phyloP scores from a whole-genome alignment of 2,329 filamentous ascomycete species.

The Hymenoscyphus fraxineus region DNA sequence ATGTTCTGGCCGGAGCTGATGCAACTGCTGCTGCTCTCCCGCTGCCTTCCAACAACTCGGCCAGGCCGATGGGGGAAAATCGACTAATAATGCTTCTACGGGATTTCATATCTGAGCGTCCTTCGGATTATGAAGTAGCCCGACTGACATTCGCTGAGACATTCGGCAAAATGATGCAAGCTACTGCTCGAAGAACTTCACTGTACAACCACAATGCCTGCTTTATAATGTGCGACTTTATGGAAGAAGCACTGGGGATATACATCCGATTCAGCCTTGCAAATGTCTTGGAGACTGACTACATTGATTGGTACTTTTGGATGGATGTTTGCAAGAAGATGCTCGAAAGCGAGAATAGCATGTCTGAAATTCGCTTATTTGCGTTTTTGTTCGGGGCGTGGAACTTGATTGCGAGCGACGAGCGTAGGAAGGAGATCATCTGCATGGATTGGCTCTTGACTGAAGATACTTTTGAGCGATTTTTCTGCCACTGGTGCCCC shows the following conservation, averaged over 20 bases:
- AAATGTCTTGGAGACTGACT: slow-evolving; percentile 34
- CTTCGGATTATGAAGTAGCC: slow-evolving; percentile 48
- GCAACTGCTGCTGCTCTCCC: slow-evolving; percentile 52
- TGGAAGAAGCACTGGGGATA: slow-evolving; percentile 64
- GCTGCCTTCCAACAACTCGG: slow-evolving; percentile 54
- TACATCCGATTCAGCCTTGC: slow-evolving; percentile 56
- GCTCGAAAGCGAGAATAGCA: slow-evolving; percentile 66
- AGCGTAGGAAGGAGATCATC: slow-evolving; percentile 54
- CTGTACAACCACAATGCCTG: slow-evolving; percentile 68
- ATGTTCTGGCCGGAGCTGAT: slow-evolving; percentile 58
- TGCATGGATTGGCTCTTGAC: slow-evolving; percentile 62
- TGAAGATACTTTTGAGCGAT: slow-evolving; percentile 58
- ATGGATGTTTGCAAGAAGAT: slow-evolving; percentile 62
- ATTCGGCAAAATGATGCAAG: slow-evolving; percentile 59
- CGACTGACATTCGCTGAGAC: slow-evolving; percentile 59
- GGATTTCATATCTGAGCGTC: slow-evolving; percentile 62
- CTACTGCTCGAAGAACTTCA: slow-evolving; percentile 58
- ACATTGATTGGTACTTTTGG: slow-evolving; percentile 67
- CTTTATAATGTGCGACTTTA: slow-evolving; percentile 69
- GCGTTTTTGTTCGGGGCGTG: slow-evolving; percentile 65
- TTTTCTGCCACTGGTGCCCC: slow-evolving; percentile 73
- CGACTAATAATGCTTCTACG: slow-evolving; percentile 66
- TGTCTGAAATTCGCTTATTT: slow-evolving; percentile 67
- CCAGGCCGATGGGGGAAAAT: slow-evolving; percentile 67
- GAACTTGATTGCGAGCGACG: slow-evolving; percentile 54